A percentile compares a stretch with the other conserved stretches of the same genome.
These are phyloP conservation scores for Ceratopteris richardii DNA, from an alignment of 75 land plant genomes.

Conservation along the genomic window DNA sequence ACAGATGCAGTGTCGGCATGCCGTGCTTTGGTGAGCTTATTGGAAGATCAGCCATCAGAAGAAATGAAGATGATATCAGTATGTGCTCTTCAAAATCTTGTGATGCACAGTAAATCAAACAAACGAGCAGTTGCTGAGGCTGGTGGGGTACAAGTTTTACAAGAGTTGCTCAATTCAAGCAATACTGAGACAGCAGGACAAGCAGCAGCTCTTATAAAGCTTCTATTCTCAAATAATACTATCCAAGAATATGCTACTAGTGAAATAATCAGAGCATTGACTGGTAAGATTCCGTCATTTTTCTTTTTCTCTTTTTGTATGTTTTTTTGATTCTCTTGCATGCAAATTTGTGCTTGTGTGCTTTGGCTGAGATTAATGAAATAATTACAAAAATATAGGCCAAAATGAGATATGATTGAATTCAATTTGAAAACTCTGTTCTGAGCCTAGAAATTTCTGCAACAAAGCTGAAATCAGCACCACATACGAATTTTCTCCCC, in stretches of 20 bases:
- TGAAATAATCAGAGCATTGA: conserved; percentile 76
- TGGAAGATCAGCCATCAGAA: conserved; percentile 95
- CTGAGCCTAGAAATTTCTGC: no score
- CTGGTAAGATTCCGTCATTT: conserved; percentile 43
- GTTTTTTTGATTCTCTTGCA: not conserved
- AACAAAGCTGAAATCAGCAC: no score
- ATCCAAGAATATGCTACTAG: conserved; percentile 98
- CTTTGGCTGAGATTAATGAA: not conserved
- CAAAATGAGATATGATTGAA: no score
- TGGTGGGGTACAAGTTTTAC: conserved; percentile 90
- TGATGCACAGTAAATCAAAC: conserved; percentile 88
- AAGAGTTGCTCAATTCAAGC: conserved; percentile 73
- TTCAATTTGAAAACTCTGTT: no score
- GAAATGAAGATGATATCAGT: conserved; percentile 97
- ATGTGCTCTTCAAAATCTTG: conserved; percentile 93
- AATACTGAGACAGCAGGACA: conserved; percentile 85
- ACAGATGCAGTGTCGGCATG: conserved; percentile 92
- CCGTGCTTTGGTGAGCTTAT: conserved; percentile 87
- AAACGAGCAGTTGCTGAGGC: conserved; percentile 99
- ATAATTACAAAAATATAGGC: no score
- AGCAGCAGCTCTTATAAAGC: conserved; percentile 82
- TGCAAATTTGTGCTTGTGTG: not conserved
- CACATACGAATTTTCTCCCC: no score
- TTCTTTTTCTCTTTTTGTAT: not conserved
- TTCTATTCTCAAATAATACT: conserved; percentile 84